A percentile compares a stretch with the other conserved stretches of the same genome.
Evolutionary conservation across 2,329 filamentous ascomycete species (phyloP).

Genomic region (Hypoxylon rubiginosum): DNA sequence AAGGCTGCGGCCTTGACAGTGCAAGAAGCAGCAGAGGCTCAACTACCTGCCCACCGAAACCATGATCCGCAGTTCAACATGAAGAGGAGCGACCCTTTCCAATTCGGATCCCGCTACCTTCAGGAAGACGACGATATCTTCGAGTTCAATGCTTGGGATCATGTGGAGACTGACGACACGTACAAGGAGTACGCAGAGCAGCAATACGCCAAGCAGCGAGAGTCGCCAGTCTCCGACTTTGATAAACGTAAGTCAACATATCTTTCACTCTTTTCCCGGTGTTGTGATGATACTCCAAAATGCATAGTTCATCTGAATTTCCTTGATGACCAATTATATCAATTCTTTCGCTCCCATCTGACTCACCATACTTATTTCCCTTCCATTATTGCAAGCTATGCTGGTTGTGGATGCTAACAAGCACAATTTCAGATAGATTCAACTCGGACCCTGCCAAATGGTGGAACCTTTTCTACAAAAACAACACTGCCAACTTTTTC

Average conservation of each 20-base stretch:
- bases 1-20: slow-evolving; percentile 48
- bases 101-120: slow-evolving; percentile 91
- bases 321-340: slow-evolving; percentile 72
- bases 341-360: slow-evolving; percentile 83
- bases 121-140: slow-evolving; percentile 90
- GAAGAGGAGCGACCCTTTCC: slow-evolving; percentile 92
- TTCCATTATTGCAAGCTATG: slow-evolving; percentile 21
- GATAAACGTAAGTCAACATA: slow-evolving; percentile 76
- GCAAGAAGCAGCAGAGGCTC: slow-evolving; percentile 44
- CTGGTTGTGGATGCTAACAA: slow-evolving; percentile 56
- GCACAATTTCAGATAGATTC: slow-evolving; percentile 74
- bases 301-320: slow-evolving; percentile 80
- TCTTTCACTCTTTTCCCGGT: slow-evolving; percentile 34
- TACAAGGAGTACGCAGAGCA: slow-evolving; percentile 88
- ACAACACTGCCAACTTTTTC: slow-evolving; percentile 98
- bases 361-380: slow-evolving; percentile 53
- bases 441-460: slow-evolving; percentile 92
- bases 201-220: slow-evolving; percentile 88
- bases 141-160: slow-evolving; percentile 99
- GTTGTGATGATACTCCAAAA: slow-evolving; percentile 69
- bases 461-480: slow-evolving; percentile 99
- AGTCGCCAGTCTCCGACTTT: slow-evolving; percentile 90
- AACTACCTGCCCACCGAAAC: slow-evolving; percentile 72
- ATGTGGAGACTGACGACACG: slow-evolving; percentile 90
- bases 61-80: slow-evolving; percentile 79